Evolutionary conservation across 2,329 filamentous ascomycete genomes (phyloP), one percentile per base, ranked within the genome.

Genomic region (Epichloe glyceriae): DNA sequence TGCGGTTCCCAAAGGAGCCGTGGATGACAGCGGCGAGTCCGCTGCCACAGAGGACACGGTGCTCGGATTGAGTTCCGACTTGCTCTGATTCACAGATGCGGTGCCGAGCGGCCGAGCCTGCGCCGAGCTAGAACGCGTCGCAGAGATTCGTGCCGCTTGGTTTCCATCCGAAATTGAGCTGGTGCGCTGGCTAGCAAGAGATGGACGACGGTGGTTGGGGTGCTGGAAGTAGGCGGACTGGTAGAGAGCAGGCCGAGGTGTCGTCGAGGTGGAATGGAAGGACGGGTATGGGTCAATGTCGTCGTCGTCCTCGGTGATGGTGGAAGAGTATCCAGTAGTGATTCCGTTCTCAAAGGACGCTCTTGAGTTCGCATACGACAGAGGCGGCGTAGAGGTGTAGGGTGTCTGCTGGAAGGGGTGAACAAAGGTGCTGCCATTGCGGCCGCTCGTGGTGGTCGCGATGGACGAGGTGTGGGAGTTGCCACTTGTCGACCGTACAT

Each of bases 341-440:
- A 58, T 60, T 48, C 54, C 55, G 53, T 65, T 73, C 47, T 75
- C 74, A 49, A 79, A 67, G 2, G 75, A 78, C 15, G 73, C 70
- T 42, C 76, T 64, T 7, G 78, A 79, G 61, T 76, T 77, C 55
- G 76, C 73, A 61, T 80, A 80, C 22, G 76, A 74, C 53, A 80
- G 59, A 8, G 79, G 78, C 47, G 79, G 78, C 53, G 79, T 81
- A 44, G 77, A 75, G 1, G 78, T 78, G 40, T 77, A 73, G 34
- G 80, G 80, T 8, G 71, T 81, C 65, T 83, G 80, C 61, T 82
- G 78, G 56, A 82, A 83, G 26, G 80, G 80, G 60, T 83, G 80
- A 19, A 82, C 72, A 59, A 83, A 83, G 34, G 70, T 65, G 52
- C 70, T 70, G 52, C 67, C 68, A 52, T 74, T 70, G 49, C 66